phyloP scores from a whole-genome alignment of 164 flowering plant genomes.

The Chloranthus sessilifolius region DNA sequence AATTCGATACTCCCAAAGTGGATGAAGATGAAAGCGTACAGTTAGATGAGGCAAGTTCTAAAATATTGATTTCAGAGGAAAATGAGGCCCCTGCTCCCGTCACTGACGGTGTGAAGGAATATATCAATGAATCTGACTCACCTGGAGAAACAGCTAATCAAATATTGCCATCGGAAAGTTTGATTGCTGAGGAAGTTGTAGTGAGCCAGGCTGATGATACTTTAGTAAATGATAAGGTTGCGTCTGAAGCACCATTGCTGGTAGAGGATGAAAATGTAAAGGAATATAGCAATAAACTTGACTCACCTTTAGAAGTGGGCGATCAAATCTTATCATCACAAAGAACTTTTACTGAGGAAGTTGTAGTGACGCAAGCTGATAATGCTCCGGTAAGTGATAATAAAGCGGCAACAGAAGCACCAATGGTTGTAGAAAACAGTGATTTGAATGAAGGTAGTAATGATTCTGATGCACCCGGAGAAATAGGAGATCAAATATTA shows the following conservation, averaged over 20 bases:
- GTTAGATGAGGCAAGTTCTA: constrained; percentile 22
- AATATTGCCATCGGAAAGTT: constrained; percentile 20
- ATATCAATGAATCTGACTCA: constrained; percentile 13
- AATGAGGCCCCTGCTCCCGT: constrained; percentile 20
- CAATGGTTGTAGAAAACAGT: constrained; percentile 16
- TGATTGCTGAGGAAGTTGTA: constrained; percentile 14
- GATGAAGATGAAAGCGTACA: constrained; percentile 14
- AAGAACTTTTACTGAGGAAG: no score
- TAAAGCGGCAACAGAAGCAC: constrained; percentile 12
- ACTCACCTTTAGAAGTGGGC: no score
- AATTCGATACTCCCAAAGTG: constrained; percentile 14
- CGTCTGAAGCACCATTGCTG: constrained; percentile 6
- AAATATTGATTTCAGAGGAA: constrained; percentile 17
- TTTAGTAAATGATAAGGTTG: constrained; percentile 8
- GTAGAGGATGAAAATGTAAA: constrained; percentile 16
- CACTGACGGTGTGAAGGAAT: constrained; percentile 16
- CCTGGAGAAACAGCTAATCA: constrained; percentile 19
- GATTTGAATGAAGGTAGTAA: no score
- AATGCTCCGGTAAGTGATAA: no score
- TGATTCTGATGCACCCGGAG: no score
- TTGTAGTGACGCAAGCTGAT: not conserved
- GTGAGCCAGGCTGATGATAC: constrained; percentile 15
- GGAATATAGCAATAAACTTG: no score
- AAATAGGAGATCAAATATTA: no score
- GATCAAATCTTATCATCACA: no score